Percentiles rank a stretch among this genome's conserved stretches.
Evolutionary conservation across 2,329 filamentous ascomycete genomes (phyloP).

Genomic region (Apiospora phragmitis): DNA sequence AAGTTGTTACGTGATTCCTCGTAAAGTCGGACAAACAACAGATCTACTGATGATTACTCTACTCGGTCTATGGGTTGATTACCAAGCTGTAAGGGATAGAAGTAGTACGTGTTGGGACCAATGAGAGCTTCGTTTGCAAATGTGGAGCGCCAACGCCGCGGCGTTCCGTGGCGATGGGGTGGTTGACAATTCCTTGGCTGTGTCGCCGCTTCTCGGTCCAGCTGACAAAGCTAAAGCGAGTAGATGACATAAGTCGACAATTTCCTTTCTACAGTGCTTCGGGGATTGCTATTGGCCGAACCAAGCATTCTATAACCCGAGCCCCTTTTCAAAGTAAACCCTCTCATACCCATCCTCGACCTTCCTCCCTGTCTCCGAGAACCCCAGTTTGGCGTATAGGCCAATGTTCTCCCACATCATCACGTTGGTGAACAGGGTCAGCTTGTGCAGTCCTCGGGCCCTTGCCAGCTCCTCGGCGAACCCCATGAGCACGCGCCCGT

Average conservation of each 20-base stretch:
- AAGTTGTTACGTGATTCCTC: not conserved
- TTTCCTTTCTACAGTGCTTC: too few relatives aligned
- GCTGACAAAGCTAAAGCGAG: not conserved
- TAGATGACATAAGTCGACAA: too few relatives aligned
- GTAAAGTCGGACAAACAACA: not conserved
- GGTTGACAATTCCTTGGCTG: not conserved
- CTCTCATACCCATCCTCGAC: slow-evolving; percentile 34
- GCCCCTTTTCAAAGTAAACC: slow-evolving; percentile 35
- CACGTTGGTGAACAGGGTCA: slow-evolving; percentile 23
- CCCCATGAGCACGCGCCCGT: slow-evolving; percentile 23
- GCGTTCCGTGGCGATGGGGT: not conserved
- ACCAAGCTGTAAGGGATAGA: not conserved
- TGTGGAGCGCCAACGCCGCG: not conserved
- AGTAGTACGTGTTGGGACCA: not conserved
- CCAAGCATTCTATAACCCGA: slow-evolving; percentile 8
- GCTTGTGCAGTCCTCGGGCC: slow-evolving; percentile 11
- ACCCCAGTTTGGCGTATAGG: slow-evolving; percentile 28
- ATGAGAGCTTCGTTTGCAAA: not conserved
- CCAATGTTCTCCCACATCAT: slow-evolving; percentile 25
- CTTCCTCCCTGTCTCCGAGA: slow-evolving; percentile 30
- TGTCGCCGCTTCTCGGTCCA: not conserved
- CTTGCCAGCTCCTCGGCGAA: slow-evolving; percentile 19
- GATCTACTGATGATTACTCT: not conserved
- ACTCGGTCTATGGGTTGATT: not conserved
- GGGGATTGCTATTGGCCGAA: not conserved